Conservation (phyloP, 495 filamentous ascomycete genomes). For the Xylaria bambusicola region DNA sequence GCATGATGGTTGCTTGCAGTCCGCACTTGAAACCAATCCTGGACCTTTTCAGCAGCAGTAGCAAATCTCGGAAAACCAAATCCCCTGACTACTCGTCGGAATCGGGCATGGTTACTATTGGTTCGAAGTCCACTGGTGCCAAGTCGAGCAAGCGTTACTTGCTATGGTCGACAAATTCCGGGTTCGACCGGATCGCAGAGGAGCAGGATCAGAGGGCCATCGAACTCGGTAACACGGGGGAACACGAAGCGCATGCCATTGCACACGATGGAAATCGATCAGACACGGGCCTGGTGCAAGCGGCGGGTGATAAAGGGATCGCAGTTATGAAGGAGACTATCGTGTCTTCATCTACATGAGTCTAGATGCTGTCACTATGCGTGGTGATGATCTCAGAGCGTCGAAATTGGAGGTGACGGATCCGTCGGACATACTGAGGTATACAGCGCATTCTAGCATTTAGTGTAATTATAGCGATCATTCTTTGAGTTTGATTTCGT, state of each 20-base stretch:
- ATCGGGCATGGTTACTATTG: neutral
- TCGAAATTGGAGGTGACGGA: too few relatives aligned
- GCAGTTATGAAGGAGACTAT: neutral
- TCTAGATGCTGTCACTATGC: too few relatives aligned
- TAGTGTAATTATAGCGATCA: too few relatives aligned
- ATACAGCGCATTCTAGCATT: too few relatives aligned
- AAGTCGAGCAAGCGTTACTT: neutral
- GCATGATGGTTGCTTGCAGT: slow-evolving; percentile 5
- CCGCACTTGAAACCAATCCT: slow-evolving; percentile 12
- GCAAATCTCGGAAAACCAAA: too few relatives aligned
- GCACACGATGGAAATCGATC: neutral
- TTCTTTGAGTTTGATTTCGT: too few relatives aligned
- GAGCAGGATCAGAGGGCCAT: neutral
- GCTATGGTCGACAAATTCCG: neutral
- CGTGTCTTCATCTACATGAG: neutral
- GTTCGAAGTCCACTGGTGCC: neutral
- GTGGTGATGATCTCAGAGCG: too few relatives aligned
- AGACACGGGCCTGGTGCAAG: neutral
- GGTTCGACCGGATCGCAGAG: neutral
- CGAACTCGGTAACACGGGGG: neutral
- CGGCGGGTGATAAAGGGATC: neutral
- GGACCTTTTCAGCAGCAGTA: neutral
- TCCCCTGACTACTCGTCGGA: neutral
- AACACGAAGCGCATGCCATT: neutral
- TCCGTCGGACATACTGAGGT: too few relatives aligned